A percentile compares a stretch with the other conserved stretches of the same genome.
Conservation (phyloP, 129 eudicot species). For the Apium graveolens region DNA sequence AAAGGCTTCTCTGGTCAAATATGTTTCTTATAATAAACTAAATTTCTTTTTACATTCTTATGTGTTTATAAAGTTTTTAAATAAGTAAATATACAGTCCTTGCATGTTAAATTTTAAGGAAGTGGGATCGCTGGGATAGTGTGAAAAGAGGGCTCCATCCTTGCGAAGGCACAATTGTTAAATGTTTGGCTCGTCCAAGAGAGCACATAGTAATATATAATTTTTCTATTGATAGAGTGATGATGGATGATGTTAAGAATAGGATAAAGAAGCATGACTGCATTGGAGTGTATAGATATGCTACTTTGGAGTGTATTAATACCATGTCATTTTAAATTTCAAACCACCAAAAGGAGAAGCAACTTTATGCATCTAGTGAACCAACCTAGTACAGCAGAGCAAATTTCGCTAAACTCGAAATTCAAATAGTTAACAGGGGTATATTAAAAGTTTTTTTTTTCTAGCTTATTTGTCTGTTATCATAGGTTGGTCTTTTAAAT, state of each 20-base stretch:
- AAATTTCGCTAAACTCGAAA: slow-evolving; percentile 59
- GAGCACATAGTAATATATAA: not conserved
- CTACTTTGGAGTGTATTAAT: no score
- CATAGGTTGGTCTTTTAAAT: not conserved
- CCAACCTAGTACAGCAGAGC: slow-evolving; percentile 88
- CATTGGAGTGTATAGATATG: not conserved
- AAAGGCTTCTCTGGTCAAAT: not conserved
- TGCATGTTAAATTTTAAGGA: not conserved
- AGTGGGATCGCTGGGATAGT: not conserved
- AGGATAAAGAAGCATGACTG: not conserved
- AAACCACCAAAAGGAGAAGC: not conserved
- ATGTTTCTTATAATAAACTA: no score
- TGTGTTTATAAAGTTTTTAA: not conserved
- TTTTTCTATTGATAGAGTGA: not conserved
- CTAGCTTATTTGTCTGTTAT: slow-evolving; percentile 4
- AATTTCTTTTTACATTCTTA: no score
- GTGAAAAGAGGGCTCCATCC: not conserved
- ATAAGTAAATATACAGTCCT: no score
- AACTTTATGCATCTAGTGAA: slow-evolving; percentile 36
- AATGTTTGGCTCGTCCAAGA: not conserved
- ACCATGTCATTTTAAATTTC: not conserved
- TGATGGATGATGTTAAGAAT: not conserved
- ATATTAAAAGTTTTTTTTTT: slow-evolving; percentile 58
- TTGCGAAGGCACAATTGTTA: not conserved
- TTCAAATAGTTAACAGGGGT: slow-evolving; percentile 79